Percentiles rank a stretch among this genome's conserved stretches.
Evolutionary conservation across 495 filamentous ascomycete species (phyloP).

Genomic region (Aspergillus incahuasiensis): DNA sequence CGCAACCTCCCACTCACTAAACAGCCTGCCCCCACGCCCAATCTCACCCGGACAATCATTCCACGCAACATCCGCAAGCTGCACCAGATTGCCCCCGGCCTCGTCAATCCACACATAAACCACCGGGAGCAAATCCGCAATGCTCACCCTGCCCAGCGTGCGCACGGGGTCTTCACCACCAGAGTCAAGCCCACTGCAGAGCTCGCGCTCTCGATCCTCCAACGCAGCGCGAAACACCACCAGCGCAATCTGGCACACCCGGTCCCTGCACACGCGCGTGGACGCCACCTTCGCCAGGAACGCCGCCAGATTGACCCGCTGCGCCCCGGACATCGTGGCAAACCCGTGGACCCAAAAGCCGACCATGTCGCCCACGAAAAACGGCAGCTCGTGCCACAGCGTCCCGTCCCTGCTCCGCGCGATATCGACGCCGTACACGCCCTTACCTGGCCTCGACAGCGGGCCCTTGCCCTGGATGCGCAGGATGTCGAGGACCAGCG

Average conservation of each 20-base stretch:
- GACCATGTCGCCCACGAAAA: conserved; percentile 19
- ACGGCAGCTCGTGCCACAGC: conserved; percentile 23
- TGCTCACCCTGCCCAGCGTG: too few species aligned
- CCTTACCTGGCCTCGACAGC: conserved; percentile 11
- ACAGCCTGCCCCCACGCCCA: not conserved
- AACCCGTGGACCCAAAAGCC: conserved; percentile 13
- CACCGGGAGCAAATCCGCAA: too few species aligned
- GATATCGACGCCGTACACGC: conserved; percentile 15
- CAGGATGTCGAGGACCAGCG: conserved; percentile 21
- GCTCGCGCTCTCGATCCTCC: conserved; percentile 1
- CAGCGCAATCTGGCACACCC: conserved; percentile 19
- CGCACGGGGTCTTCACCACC: too few species aligned
- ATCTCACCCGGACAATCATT: too few species aligned
- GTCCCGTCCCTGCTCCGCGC: conserved; percentile 17
- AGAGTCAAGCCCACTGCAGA: conserved; percentile 1
- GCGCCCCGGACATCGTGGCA: conserved; percentile 14
- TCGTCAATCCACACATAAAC: too few species aligned
- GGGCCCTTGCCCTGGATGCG: conserved; percentile 21
- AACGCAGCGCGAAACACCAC: conserved; percentile 15
- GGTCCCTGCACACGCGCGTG: conserved; percentile 8
- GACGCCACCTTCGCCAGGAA: not conserved
- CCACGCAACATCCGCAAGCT: too few species aligned
- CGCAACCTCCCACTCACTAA: not conserved
- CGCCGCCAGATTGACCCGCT: conserved; percentile 16
- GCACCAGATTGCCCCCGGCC: too few species aligned